These are phyloP conservation scores for Dillenia suffruticosa DNA, from an alignment of 164 flowering plant genomes.

Conservation along the genomic window DNA sequence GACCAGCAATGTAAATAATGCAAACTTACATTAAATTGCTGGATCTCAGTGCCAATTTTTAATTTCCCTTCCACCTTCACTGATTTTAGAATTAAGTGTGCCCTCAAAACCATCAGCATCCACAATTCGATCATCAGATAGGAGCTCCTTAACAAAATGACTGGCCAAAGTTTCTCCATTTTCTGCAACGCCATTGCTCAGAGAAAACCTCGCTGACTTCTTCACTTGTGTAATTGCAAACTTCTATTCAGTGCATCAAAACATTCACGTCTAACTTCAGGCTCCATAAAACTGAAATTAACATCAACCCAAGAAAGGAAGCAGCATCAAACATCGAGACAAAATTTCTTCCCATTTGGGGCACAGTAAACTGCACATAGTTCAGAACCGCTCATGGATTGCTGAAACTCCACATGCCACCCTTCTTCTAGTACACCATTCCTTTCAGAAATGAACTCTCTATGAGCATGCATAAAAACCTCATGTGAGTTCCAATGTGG, in stretches of 20 bases:
- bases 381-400: slow-evolving; percentile 22
- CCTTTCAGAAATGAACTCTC: slow-evolving; percentile 48
- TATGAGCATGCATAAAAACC: slow-evolving; percentile 40
- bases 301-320: slow-evolving; percentile 40
- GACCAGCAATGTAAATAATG: background rate
- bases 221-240: slow-evolving; percentile 26
- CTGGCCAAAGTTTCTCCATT: slow-evolving; percentile 24
- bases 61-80: slow-evolving; percentile 24
- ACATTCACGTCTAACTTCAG: slow-evolving; percentile 27
- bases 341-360: slow-evolving; percentile 66
- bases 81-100: slow-evolving; percentile 13
- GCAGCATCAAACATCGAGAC: slow-evolving; percentile 67
- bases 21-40: slow-evolving; percentile 46
- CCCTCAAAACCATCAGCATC: slow-evolving; percentile 12
- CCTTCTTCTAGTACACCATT: slow-evolving; percentile 61
- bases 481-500: slow-evolving; percentile 29
- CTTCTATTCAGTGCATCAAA: slow-evolving; percentile 30
- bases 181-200: slow-evolving; percentile 33
- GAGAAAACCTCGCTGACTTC: slow-evolving; percentile 24
- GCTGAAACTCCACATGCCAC: slow-evolving; percentile 61
- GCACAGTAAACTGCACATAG: slow-evolving; percentile 43
- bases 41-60: slow-evolving; percentile 20
- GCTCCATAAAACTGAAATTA: slow-evolving; percentile 17
- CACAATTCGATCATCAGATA: slow-evolving; percentile 23
- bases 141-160: slow-evolving; percentile 19